These are phyloP conservation scores for Curvularia sp. DNA, from an alignment of 2,329 filamentous ascomycete species.

Conservation along the genomic window DNA sequence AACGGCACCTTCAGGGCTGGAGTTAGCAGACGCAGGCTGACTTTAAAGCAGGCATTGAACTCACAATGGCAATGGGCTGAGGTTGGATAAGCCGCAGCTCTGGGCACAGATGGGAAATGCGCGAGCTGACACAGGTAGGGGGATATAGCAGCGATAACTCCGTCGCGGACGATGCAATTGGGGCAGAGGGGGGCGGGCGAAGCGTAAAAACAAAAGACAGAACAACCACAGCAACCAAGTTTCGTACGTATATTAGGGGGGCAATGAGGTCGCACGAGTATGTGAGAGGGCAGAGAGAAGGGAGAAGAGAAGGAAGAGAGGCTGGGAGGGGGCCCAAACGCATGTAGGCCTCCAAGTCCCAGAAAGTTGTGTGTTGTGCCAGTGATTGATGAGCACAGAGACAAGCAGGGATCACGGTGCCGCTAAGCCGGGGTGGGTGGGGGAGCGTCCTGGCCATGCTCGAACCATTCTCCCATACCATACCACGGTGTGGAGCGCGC, in stretches of 20 bases:
- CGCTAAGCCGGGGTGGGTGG: constrained; percentile 21
- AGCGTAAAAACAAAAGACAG: neutral
- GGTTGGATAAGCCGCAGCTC: constrained; percentile 13
- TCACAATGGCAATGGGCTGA: constrained; percentile 26
- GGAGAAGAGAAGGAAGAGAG: neutral
- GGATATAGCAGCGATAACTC: constrained; percentile 8
- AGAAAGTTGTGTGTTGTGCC: constrained; percentile 27
- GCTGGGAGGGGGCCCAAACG: constrained; percentile 11
- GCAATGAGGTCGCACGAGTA: neutral
- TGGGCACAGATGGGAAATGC: constrained; percentile 12
- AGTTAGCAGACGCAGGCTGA: constrained; percentile 22
- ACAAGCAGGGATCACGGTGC: constrained; percentile 21
- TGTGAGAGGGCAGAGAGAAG: constrained; percentile 4
- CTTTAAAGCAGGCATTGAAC: constrained; percentile 12
- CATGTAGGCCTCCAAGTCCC: constrained; percentile 11
- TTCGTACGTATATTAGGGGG: neutral
- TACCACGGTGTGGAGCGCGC: constrained; percentile 5
- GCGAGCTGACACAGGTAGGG: constrained; percentile 6
- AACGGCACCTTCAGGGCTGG: constrained; percentile 6
- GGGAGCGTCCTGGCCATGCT: neutral
- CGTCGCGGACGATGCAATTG: constrained; percentile 6
- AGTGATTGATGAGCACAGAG: constrained; percentile 21
- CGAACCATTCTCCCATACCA: constrained; percentile 8
- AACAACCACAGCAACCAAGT: neutral
- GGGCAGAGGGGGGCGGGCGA: neutral